Evolutionary conservation across 2,329 filamentous ascomycete species (phyloP).

Genomic region (Neonectria punicea): DNA sequence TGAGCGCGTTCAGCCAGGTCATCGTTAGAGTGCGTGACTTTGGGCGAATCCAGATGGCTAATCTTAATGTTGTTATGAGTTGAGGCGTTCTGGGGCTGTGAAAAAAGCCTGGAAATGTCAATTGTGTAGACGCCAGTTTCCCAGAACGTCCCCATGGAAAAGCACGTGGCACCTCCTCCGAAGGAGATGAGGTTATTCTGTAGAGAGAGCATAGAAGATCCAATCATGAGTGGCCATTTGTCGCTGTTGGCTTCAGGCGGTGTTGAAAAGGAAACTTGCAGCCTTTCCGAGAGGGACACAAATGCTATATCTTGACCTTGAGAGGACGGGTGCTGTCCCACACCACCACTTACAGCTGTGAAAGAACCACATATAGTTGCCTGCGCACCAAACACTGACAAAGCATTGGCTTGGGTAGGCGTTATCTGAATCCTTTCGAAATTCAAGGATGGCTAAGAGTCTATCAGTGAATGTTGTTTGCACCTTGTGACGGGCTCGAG

Average conservation of each 20-base stretch:
- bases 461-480: background rate
- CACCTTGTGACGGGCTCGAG: background rate
- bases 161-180: slow-evolving; percentile 88
- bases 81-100: background rate
- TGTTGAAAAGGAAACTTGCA: slow-evolving; percentile 18
- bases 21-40: slow-evolving; percentile 31
- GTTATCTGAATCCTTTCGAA: slow-evolving; percentile 34
- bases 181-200: slow-evolving; percentile 68
- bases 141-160: slow-evolving; percentile 91
- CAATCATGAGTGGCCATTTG: slow-evolving; percentile 72
- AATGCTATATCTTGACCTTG: slow-evolving; percentile 46
- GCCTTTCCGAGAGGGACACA: slow-evolving; percentile 43
- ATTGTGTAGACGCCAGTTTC: slow-evolving; percentile 69
- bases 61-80: slow-evolving; percentile 15
- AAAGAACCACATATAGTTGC: slow-evolving; percentile 34
- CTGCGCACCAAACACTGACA: slow-evolving; percentile 49
- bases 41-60: slow-evolving; percentile 44
- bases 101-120: slow-evolving; percentile 20
- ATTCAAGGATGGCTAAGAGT: slow-evolving; percentile 40
- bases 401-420: slow-evolving; percentile 6
- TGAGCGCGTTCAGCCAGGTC: slow-evolving; percentile 5
- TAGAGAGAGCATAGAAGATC: slow-evolving; percentile 66
- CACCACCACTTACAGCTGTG: slow-evolving; percentile 47
- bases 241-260: slow-evolving; percentile 10
- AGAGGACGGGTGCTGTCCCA: slow-evolving; percentile 41